Evolutionary conservation across 202 grass and related monocot genomes (phyloP), one percentile per base, ranked within the genome.

Genomic region (Brachypodium distachyon): DNA sequence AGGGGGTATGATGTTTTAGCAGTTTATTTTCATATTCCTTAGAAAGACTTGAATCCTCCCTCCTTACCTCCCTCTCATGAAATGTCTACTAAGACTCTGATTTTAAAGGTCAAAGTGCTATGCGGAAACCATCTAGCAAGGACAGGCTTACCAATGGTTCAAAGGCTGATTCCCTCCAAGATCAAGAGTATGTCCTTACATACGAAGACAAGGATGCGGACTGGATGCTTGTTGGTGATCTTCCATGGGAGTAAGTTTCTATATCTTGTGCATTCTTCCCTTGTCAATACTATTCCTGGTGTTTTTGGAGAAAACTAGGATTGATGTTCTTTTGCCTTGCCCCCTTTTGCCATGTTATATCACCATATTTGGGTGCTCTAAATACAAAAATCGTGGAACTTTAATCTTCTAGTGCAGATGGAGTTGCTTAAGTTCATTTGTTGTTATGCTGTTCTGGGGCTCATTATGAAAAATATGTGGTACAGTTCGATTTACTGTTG

Each of bases 141-240:
- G 87, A 93, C 22, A 75, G 68, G 43, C 73, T 82, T 61, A 69
- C 61, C 44, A 72, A 77, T 77, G 78, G 87, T n/a, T 73, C 74
- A 61, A 81, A 87, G 29, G 76, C 54, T n/a, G 81, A 93, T 84
- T 41, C 81, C 21, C 63, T 93, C 61, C 84, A 90, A 80, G 87
- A 89, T 37, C 76, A 86, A 48, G 84, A 90, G 19, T 93, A 87
- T 58, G 90, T 90, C 66, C 87, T 93, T 19, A 93, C 90, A 19
- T 93, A 93, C 2, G 90, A 93, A 74, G 90, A 93, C 50, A 93
- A 90, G 74, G 91, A 93, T 72, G 91, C 61, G 12, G 91, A 93
- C 65, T 93, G 91, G 91, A 93, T 93, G 91, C 91, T 93, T 63
- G 84, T 93, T 10, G 91, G 91, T 23, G 87, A 93, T 82, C 87